phyloP scores from a whole-genome alignment of 208 protist genomes.

The Polymyxa betae region DNA sequence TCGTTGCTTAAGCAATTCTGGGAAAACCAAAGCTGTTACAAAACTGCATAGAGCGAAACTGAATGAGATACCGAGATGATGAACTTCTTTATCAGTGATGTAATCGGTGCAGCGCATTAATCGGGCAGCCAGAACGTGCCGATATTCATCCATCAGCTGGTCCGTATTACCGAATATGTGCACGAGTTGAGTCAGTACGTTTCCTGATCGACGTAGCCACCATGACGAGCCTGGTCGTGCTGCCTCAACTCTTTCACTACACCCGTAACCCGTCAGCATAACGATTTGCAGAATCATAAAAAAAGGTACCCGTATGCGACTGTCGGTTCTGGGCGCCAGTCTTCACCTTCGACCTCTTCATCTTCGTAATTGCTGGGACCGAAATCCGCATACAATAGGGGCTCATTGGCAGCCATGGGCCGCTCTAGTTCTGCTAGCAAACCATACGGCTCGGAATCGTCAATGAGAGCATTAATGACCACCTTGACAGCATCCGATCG shows the following conservation, averaged over 20 bases:
- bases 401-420: neutral
- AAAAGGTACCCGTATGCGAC: neutral
- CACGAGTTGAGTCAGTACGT: constrained; percentile 29
- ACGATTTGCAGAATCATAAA: too few relatives aligned
- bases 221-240: neutral
- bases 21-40: neutral
- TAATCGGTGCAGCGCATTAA: neutral
- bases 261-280: too few relatives aligned
- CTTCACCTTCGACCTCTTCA: neutral
- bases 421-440: constrained; percentile 13
- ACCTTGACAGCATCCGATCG: constrained; percentile 21
- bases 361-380: neutral
- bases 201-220: neutral
- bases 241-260: neutral
- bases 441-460: constrained; percentile 18
- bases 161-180: neutral
- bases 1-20: constrained; percentile 34
- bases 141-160: neutral
- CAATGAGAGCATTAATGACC: neutral
- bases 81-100: constrained; percentile 3
- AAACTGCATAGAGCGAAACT: neutral
- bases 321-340: neutral
- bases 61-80: neutral
- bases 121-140: neutral
- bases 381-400: neutral